These are phyloP conservation scores for Geum urbanum DNA, from an alignment of 306 rosid genomes.

Conservation along the genomic window DNA sequence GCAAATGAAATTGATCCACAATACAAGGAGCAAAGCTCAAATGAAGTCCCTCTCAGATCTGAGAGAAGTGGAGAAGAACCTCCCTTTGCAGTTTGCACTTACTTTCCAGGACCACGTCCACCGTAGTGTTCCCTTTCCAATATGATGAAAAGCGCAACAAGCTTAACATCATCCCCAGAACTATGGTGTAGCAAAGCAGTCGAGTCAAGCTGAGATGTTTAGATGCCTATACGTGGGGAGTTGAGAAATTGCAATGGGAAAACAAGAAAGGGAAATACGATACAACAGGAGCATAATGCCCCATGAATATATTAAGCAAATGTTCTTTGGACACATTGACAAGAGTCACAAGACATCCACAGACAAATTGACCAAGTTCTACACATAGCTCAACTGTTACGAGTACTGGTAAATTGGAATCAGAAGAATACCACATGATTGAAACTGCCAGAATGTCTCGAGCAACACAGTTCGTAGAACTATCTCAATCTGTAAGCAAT, in stretches of 20 bases:
- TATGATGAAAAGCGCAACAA: not conserved
- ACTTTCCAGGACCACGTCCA: not conserved
- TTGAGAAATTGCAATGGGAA: not conserved
- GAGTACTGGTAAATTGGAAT: not conserved
- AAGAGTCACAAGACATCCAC: not conserved
- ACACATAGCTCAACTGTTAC: not conserved
- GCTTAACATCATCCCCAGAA: not conserved
- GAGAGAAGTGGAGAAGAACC: not conserved
- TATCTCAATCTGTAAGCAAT: not conserved
- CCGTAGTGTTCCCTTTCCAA: not conserved
- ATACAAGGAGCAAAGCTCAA: not conserved
- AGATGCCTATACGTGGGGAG: no score
- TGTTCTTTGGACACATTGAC: not conserved
- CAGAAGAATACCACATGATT: not conserved
- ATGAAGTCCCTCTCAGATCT: not conserved
- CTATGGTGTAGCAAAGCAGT: not conserved
- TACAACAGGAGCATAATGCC: not conserved
- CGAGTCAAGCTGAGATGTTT: not conserved
- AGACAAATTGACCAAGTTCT: not conserved
- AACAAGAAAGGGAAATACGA: not conserved
- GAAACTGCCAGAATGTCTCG: slow-evolving; percentile 12
- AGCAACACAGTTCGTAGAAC: not conserved
- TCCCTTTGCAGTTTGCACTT: not conserved
- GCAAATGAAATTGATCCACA: not conserved
- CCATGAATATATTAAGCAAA: not conserved